These are phyloP conservation scores for Colletotrichum liaoningense DNA, from an alignment of 2,329 filamentous ascomycete genomes.

Conservation along the genomic window DNA sequence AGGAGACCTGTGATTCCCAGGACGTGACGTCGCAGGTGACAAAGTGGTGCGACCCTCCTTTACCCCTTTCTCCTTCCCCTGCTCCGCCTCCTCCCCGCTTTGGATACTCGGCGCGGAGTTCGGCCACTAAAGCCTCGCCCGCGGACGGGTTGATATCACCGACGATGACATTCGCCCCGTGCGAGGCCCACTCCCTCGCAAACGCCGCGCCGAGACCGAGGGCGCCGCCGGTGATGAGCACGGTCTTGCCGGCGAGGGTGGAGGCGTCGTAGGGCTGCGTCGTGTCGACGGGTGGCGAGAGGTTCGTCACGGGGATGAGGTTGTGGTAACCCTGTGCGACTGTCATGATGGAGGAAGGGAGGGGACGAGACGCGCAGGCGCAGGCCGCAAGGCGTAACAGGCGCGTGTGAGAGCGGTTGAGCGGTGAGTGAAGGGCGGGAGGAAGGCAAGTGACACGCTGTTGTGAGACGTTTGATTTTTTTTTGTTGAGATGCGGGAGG, in stretches of 20 bases:
- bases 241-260: conserved; percentile 64
- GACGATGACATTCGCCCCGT: conserved; percentile 70
- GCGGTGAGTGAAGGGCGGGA: neutral
- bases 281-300: conserved; percentile 59
- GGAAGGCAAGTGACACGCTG: neutral
- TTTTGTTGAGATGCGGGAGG: neutral
- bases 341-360: conserved; percentile 15
- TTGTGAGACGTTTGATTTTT: neutral
- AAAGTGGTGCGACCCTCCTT: conserved; percentile 52
- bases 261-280: conserved; percentile 55
- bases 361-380: no score
- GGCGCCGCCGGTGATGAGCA: conserved; percentile 74
- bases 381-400: no score
- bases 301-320: conserved; percentile 23
- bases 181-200: conserved; percentile 62
- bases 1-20: conserved; percentile 71
- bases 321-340: conserved; percentile 27
- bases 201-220: conserved; percentile 70
- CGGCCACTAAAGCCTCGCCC: conserved; percentile 66
- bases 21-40: conserved; percentile 73
- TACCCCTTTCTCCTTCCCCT: no score
- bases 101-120: conserved; percentile 55
- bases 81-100: conserved; percentile 31
- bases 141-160: conserved; percentile 69
- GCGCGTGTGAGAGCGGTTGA: no score